Evolutionary conservation across 257 asterid species (phyloP).

Genomic region (Solanum gandarillasii): DNA sequence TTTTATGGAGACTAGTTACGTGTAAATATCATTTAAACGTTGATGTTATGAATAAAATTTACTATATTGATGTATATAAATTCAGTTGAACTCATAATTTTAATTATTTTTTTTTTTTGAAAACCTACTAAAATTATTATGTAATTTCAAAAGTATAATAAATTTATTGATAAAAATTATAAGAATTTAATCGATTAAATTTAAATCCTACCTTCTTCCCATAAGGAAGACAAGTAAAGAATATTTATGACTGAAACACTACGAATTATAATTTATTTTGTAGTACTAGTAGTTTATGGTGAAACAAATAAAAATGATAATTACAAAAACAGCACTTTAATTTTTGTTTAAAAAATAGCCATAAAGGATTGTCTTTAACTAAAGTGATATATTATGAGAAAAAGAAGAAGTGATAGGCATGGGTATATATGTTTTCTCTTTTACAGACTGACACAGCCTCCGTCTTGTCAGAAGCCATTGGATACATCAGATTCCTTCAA

Average conservation of each 20-base stretch:
- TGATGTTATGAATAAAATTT: not conserved
- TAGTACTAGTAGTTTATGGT: conserved; percentile 6
- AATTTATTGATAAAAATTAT: not conserved
- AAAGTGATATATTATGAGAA: conserved; percentile 11
- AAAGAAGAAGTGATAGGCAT: conserved; percentile 14
- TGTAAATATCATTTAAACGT: not conserved
- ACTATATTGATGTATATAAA: not conserved
- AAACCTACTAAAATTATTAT: not conserved
- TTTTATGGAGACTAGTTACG: not conserved
- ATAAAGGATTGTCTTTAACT: conserved; percentile 4
- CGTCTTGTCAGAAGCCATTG: conserved; percentile 92
- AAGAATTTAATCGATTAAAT: not conserved
- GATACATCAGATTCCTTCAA: conserved; percentile 86
- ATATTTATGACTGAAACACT: not conserved
- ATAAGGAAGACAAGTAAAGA: not conserved
- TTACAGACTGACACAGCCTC: conserved; percentile 99
- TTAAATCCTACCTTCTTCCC: not conserved
- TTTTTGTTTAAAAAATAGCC: conserved; percentile 11
- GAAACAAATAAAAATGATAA: conserved; percentile 18
- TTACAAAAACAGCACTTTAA: not conserved
- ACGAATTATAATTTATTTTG: not conserved
- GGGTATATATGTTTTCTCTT: conserved; percentile 28
- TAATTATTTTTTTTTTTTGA: not conserved
- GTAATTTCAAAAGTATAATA: not conserved
- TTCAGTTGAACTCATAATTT: not conserved